phyloP scores from a whole-genome alignment of 129 eudicot species.

The Flaveria brownii region DNA sequence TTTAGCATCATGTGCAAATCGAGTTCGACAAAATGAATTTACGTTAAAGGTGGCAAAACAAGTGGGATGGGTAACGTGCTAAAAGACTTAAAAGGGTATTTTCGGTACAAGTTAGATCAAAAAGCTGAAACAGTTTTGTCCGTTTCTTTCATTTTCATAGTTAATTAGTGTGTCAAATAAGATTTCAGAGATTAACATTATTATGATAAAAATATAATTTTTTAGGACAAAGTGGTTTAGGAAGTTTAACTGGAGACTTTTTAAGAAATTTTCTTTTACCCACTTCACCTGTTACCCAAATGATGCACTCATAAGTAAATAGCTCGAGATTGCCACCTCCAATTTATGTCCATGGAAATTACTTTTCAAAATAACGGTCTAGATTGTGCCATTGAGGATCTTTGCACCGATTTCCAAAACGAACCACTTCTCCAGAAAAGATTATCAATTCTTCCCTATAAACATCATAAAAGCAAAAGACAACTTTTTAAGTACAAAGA shows the following conservation, averaged over 20 bases:
- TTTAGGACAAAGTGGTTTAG: neutral
- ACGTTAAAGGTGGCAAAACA: slow-evolving; percentile 1
- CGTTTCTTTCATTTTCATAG: neutral
- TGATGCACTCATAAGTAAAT: neutral
- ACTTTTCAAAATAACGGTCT: slow-evolving; percentile 96
- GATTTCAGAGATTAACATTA: neutral
- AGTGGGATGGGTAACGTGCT: neutral
- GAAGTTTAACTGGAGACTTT: neutral
- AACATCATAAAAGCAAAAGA: slow-evolving; percentile 22
- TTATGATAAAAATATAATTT: neutral
- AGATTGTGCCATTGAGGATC: slow-evolving; percentile 99
- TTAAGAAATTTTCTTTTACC: neutral
- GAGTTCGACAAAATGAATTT: slow-evolving; percentile 13
- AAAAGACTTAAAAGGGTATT: neutral
- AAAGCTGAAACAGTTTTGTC: neutral
- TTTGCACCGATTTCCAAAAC: slow-evolving; percentile 97
- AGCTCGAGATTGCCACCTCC: neutral
- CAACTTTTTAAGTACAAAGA: neutral
- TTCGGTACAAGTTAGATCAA: neutral
- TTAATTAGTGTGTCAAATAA: neutral
- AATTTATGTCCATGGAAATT: slow-evolving; percentile 26
- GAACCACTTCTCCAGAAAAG: slow-evolving; percentile 89
- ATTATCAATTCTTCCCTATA: slow-evolving; percentile 83
- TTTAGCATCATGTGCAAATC: slow-evolving; percentile 24
- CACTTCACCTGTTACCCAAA: neutral